Conservation (phyloP, 176 grass and related monocot genomes). For the Carex parvula region DNA sequence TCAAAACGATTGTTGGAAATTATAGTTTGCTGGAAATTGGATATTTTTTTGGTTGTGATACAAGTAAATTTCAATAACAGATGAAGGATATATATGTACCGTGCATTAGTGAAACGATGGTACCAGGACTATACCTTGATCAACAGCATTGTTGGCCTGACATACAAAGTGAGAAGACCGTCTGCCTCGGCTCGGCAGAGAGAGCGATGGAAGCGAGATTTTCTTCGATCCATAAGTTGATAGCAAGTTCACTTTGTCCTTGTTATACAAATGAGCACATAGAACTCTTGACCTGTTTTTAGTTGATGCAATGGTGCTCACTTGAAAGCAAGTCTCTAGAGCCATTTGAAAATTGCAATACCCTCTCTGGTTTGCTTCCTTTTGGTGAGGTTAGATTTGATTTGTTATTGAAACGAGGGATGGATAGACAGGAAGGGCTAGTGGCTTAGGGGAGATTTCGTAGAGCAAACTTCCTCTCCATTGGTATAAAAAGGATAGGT, state of each 20-base stretch:
- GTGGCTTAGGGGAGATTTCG: constrained; percentile 21
- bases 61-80: not conserved
- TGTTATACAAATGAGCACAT: constrained; percentile 24
- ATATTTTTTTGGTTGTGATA: not conserved
- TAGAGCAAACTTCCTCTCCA: not conserved
- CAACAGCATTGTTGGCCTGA: constrained; percentile 60
- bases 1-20: not conserved
- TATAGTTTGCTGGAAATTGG: not conserved
- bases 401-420: not conserved
- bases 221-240: not conserved
- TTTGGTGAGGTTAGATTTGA: constrained; percentile 9
- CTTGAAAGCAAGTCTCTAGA: constrained; percentile 67
- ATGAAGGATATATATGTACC: not conserved
- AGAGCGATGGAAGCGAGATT: constrained; percentile 2
- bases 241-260: constrained; percentile 27
- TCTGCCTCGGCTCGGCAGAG: constrained; percentile 17
- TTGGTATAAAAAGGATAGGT: not conserved
- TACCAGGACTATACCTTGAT: constrained; percentile 55
- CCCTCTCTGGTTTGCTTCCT: not conserved
- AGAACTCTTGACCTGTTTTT: constrained; percentile 47
- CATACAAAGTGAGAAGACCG: constrained; percentile 38
- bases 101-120: not conserved
- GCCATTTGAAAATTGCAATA: constrained; percentile 44
- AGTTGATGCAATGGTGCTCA: constrained; percentile 41
- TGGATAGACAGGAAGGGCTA: not conserved